Evolutionary conservation across 768 basidiomycete genomes (phyloP).

Genomic region (Xanthoconium purpureum): DNA sequence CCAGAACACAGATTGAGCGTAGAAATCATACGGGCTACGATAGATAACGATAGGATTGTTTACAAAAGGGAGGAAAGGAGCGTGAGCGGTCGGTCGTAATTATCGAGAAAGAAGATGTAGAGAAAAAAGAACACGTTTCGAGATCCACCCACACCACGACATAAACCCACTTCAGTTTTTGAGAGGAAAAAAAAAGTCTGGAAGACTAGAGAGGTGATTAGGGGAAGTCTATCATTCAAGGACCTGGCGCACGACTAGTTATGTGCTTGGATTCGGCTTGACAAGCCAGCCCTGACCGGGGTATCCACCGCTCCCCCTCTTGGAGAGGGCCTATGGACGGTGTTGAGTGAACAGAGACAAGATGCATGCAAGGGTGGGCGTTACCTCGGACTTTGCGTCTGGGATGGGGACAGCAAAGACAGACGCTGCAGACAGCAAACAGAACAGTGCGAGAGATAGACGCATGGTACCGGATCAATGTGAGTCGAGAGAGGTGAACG

Average conservation of each 20-base stretch:
- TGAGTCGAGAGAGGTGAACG: too few relatives aligned
- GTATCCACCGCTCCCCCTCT: not conserved
- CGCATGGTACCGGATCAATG: conserved; percentile 11
- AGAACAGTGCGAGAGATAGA: not conserved
- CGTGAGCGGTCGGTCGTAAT: not conserved
- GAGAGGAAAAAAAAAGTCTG: too few relatives aligned
- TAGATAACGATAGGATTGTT: not conserved
- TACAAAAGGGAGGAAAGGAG: conserved; percentile 1
- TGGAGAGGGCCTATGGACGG: not conserved
- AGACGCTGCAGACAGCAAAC: conserved; percentile 13
- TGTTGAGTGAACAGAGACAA: not conserved
- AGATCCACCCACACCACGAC: not conserved
- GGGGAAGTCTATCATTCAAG: too few relatives aligned
- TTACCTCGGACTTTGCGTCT: conserved; percentile 5
- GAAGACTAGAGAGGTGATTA: too few relatives aligned
- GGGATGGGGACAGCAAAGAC: conserved; percentile 15
- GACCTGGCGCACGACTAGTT: too few relatives aligned
- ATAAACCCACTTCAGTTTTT: too few relatives aligned
- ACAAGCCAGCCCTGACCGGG: too few relatives aligned
- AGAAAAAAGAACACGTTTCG: not conserved
- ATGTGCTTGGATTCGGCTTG: too few relatives aligned
- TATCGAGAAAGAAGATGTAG: not conserved
- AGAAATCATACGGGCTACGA: not conserved
- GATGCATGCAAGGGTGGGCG: not conserved
- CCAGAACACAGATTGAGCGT: too few relatives aligned